Base-by-base conservation (phyloP, 352 stramenopile genomes). In the Pythium phragmitis region DNA sequence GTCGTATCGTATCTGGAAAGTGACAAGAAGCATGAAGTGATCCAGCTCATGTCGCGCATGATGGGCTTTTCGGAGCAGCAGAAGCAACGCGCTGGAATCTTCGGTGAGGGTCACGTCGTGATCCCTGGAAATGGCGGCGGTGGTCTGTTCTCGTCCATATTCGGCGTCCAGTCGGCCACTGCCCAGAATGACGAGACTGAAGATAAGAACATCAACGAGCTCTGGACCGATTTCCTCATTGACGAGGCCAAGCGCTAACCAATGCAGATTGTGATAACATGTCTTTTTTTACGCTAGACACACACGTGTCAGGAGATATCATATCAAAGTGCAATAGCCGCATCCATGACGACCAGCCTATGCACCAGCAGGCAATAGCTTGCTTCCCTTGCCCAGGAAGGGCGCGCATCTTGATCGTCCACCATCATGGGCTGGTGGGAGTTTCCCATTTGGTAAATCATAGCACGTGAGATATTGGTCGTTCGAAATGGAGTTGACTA, bases 21-120 rank as follows among this genome's bases (percentile, higher is more conserved):
- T 26, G 73, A 81, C 51, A 88, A 88, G 60, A 92, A 90, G 63
- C 63, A 73, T 12, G 81, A 92, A 49, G 74, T 92, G 34, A 63
- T 91, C 21, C 74, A 85, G 53, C 65, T 92, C 12, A 92, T 92
- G 58, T 76, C 83, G 1, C 64, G 80, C 8, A 91, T 92, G 68
- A 88, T 92, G 83, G 72, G 75, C 2, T 90, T 92, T 47, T 73
- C 77, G 0, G 83, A 90, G 16, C 80, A 92, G 2, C 77, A 92
- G 47, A 88, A 90, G 55, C 72, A 74, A 0, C 79, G 83, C 19
- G 81, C 87, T 4, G 83, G 83, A 0, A 68, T 92, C 11, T 37
- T 54, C 17, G 36, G 36, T 13, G 66, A 68, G 28, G 68, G 57
- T 12, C 70, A 79, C 0, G 80, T 76, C 23, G 59, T 76, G 1